Percentiles rank a stretch among this genome's conserved stretches.
Evolutionary conservation across 371 early-diverging fungal species (phyloP).

Genomic region (Batkoa obscura): DNA sequence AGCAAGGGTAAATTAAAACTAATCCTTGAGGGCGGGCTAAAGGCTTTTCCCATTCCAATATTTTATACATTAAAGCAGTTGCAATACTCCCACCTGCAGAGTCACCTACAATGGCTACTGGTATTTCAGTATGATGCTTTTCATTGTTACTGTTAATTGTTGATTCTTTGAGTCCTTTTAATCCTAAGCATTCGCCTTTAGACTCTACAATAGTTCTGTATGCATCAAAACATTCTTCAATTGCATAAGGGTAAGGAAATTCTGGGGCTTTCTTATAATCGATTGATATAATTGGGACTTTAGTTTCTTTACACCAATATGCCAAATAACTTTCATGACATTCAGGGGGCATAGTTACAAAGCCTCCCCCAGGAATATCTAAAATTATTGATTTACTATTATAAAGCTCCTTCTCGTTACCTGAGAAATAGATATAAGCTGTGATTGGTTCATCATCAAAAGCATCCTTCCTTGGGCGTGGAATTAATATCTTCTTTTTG

Average conservation of each 20-base stretch:
- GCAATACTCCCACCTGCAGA: conserved; percentile 83
- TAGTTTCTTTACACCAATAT: conserved; percentile 42
- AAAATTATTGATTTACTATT: conserved; percentile 20
- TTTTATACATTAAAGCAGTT: conserved; percentile 42
- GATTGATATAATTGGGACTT: conserved; percentile 50
- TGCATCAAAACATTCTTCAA: conserved; percentile 83
- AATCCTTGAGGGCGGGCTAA: conserved; percentile 44
- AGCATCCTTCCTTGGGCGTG: conserved; percentile 17
- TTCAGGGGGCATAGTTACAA: conserved; percentile 53
- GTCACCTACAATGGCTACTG: conserved; percentile 68
- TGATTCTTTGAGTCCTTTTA: conserved; percentile 25
- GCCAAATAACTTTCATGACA: conserved; percentile 52
- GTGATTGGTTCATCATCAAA: conserved; percentile 12
- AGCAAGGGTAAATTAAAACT: conserved; percentile 74
- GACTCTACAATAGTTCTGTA: conserved; percentile 44
- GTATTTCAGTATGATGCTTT: conserved; percentile 22
- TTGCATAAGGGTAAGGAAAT: conserved; percentile 78
- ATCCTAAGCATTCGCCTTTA: conserved; percentile 47
- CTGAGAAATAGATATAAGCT: conserved; percentile 15
- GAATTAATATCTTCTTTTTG: conserved; percentile 27
- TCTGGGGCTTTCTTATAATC: conserved; percentile 93
- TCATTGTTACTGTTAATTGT: conserved; percentile 14
- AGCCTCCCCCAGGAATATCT: conserved; percentile 49
- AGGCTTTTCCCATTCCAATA: conserved; percentile 26
- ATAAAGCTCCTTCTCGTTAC: conserved; percentile 13